Conservation (phyloP, 225 moss, liverwort and hornwort species). For the Polytrichum formosum region DNA sequence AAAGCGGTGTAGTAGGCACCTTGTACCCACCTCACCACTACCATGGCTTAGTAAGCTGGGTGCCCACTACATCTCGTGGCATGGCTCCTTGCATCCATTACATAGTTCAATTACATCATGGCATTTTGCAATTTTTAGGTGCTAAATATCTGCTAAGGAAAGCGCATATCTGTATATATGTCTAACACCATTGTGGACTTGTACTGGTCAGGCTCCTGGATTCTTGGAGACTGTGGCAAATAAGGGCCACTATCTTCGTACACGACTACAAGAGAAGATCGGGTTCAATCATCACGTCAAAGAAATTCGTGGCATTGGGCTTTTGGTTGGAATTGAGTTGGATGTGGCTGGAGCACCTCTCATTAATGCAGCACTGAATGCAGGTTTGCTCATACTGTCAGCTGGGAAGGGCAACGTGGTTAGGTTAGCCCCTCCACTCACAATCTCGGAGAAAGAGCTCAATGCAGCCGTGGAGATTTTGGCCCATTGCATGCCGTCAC, state of each 20-base stretch:
- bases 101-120: too few relatives aligned
- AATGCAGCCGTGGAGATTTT: constrained; percentile 51
- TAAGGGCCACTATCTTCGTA: constrained; percentile 38
- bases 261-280: constrained; percentile 23
- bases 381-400: constrained; percentile 52
- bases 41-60: too few relatives aligned
- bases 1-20: too few relatives aligned
- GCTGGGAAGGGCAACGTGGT: constrained; percentile 71
- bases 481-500: constrained; percentile 38
- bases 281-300: constrained; percentile 23
- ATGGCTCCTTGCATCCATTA: too few relatives aligned
- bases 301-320: constrained; percentile 58
- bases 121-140: too few relatives aligned
- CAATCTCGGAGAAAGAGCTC: constrained; percentile 54
- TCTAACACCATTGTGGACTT: too few relatives aligned
- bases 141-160: too few relatives aligned
- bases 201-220: constrained; percentile 28
- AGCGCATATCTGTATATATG: not conserved
- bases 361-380: constrained; percentile 45
- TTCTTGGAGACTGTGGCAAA: constrained; percentile 54
- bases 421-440: constrained; percentile 51
- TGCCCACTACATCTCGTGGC: too few relatives aligned
- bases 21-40: too few relatives aligned
- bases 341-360: constrained; percentile 52
- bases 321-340: constrained; percentile 58